Base-by-base conservation (phyloP, 768 basidiomycete genomes). In the Rhodotorula babjevae region DNA sequence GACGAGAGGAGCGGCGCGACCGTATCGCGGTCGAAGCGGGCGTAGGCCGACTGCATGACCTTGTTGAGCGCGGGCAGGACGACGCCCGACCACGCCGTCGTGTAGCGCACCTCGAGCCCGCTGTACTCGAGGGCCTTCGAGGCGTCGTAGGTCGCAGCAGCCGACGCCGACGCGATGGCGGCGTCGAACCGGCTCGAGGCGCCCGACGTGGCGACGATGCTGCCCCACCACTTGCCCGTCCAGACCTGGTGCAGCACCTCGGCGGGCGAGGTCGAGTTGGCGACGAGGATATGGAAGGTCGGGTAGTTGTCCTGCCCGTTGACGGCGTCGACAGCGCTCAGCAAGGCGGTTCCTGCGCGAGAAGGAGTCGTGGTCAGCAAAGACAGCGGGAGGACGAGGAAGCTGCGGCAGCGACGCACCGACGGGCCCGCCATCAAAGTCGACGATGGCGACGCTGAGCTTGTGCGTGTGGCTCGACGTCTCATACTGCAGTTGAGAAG, bases 361-460 rank as follows among this genome's bases (percentile, higher is more conserved):
- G 47, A 47, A 47, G 4, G 47, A n/a, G n/a, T n/a, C n/a, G n/a
- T n/a, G n/a, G n/a, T n/a, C n/a, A n/a, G n/a, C n/a, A n/a, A n/a
- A n/a, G n/a, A n/a, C n/a, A n/a, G n/a, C n/a, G n/a, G n/a, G n/a
- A n/a, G n/a, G n/a, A n/a, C n/a, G n/a, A n/a, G n/a, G n/a, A n/a
- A n/a, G n/a, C n/a, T n/a, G 21, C 9, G 49, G 19, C 50, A 52
- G 2, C 10, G 25, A 52, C 50, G 50, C 50, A 52, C 50, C 71
- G 50, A 68, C 63, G 0, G 59, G 27, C 0, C 59, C 61, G 18
- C 71, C 71, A n/a, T 73, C 71, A 47, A 73, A 73, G 53, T 71
- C 69, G 31, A 55, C 64, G 27, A 71, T 56, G n/a, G 52, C 60
- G 29, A 71, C 46, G 8, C 33, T 7, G 31, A 71, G 47, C 3